Evolutionary conservation across 805 yeast genomes (phyloP).

Genomic region (Sugiyamaella smithiae): DNA sequence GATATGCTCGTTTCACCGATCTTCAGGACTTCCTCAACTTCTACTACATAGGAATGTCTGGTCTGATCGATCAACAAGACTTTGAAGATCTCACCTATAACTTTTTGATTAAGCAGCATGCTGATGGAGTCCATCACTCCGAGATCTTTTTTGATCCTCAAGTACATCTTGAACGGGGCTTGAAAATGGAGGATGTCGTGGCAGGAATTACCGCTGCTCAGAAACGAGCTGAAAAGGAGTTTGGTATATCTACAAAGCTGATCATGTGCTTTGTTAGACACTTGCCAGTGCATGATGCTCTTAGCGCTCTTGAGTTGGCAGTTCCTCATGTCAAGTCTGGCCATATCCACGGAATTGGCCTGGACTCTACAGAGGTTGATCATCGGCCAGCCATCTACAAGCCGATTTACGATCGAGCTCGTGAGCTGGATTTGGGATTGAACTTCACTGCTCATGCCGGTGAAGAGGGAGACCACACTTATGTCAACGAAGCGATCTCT

Average conservation of each 20-base stretch:
- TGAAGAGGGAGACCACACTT: constrained; percentile 81
- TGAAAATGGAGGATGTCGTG: constrained; percentile 57
- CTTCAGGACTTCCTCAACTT: constrained; percentile 75
- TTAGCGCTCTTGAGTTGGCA: constrained; percentile 55
- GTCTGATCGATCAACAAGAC: constrained; percentile 65
- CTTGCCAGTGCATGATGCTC: constrained; percentile 57
- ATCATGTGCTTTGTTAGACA: constrained; percentile 84
- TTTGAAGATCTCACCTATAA: constrained; percentile 69
- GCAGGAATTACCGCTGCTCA: constrained; percentile 68
- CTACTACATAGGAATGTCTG: constrained; percentile 79
- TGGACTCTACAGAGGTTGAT: constrained; percentile 75
- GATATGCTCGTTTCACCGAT: constrained; percentile 62
- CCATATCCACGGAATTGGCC: constrained; percentile 70
- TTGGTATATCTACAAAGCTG: constrained; percentile 64
- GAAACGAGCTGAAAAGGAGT: constrained; percentile 54
- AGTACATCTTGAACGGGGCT: constrained; percentile 70
- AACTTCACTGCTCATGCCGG: constrained; percentile 85
- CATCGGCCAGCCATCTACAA: constrained; percentile 70
- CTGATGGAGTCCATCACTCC: constrained; percentile 47
- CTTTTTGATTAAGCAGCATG: constrained; percentile 25
- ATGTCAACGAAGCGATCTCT: constrained; percentile 57
- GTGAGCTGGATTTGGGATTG: constrained; percentile 48
- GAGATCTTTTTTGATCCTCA: constrained; percentile 86
- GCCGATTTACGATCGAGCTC: constrained; percentile 57
- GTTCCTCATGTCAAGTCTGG: constrained; percentile 52